Evolutionary conservation across 2,329 filamentous ascomycete genomes (phyloP).

Genomic region (Pseudofabraea citricarpa): DNA sequence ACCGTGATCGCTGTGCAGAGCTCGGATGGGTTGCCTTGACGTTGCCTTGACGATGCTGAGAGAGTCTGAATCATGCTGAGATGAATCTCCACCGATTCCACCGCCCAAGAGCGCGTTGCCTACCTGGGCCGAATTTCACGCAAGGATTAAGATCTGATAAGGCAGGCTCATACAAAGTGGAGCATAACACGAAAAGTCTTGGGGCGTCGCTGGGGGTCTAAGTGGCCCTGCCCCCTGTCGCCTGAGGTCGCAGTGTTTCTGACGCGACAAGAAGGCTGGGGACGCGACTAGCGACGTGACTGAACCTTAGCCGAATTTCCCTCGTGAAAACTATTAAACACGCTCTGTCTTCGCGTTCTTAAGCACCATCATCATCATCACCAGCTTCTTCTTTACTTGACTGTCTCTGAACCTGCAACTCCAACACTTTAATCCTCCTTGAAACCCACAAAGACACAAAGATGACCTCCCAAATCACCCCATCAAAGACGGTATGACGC

Average conservation of each 20-base stretch:
- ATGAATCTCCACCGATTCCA: no score
- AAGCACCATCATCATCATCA: conserved; percentile 2
- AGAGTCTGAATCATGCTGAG: conserved; percentile 15
- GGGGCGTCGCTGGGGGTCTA: no score
- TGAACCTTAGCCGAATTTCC: neutral
- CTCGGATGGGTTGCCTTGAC: no score
- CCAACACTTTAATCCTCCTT: conserved; percentile 3
- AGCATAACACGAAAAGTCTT: no score
- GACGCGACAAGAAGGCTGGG: no score
- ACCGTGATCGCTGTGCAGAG: no score
- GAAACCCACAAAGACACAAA: conserved; percentile 16
- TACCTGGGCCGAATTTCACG: neutral
- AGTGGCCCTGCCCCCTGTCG: neutral
- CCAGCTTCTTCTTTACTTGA: conserved; percentile 12
- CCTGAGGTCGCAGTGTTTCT: no score
- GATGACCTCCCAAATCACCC: conserved; percentile 74
- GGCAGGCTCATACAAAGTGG: conserved; percentile 1
- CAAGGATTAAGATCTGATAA: conserved; percentile 23
- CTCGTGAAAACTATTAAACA: conserved; percentile 3
- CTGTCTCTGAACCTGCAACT: conserved; percentile 14
- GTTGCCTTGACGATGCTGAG: no score
- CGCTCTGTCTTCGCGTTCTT: conserved; percentile 4
- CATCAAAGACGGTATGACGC: conserved; percentile 64
- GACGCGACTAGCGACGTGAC: neutral
- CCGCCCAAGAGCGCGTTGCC: no score